Conservation (phyloP, 768 basidiomycete species). For the Pleurotus eryngii region DNA sequence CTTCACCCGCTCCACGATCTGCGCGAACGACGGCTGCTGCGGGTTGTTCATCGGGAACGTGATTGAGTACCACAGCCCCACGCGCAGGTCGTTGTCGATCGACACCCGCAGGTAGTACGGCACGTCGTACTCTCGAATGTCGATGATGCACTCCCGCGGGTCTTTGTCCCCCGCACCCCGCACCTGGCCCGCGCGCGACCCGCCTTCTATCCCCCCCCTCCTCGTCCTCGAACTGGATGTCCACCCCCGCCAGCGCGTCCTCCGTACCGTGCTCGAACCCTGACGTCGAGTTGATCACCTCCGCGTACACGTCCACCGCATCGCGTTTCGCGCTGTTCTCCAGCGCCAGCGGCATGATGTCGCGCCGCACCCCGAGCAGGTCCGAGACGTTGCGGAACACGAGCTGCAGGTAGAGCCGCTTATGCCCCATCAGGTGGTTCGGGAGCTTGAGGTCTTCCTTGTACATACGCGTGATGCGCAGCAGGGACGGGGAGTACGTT, state of each 20-base stretch:
- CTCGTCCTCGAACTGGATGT: slow-evolving; percentile 67
- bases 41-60: slow-evolving; percentile 56
- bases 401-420: slow-evolving; percentile 82
- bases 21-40: slow-evolving; percentile 72
- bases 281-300: slow-evolving; percentile 83
- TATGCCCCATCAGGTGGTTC: slow-evolving; percentile 96
- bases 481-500: slow-evolving; percentile 85
- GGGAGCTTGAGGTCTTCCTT: slow-evolving; percentile 96
- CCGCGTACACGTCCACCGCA: slow-evolving; percentile 96
- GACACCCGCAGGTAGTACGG: slow-evolving; percentile 98
- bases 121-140: slow-evolving; percentile 94
- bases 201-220: slow-evolving; percentile 24
- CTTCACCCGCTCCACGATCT: slow-evolving; percentile 82
- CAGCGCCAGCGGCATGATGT: slow-evolving; percentile 84
- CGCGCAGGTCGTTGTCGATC: slow-evolving; percentile 96
- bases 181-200: slow-evolving; percentile 7
- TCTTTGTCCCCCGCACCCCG: slow-evolving; percentile 54
- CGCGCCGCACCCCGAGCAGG: slow-evolving; percentile 81
- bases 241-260: slow-evolving; percentile 41
- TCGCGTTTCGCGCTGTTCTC: slow-evolving; percentile 90
- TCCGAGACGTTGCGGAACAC: slow-evolving; percentile 94
- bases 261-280: slow-evolving; percentile 16
- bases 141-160: slow-evolving; percentile 90
- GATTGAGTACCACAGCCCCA: slow-evolving; percentile 96
- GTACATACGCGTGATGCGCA: slow-evolving; percentile 70